Evolutionary conservation across 2,329 filamentous ascomycete genomes (phyloP), one percentile per base, ranked within the genome.

Genomic region (Pseudogymnoascus sp.): DNA sequence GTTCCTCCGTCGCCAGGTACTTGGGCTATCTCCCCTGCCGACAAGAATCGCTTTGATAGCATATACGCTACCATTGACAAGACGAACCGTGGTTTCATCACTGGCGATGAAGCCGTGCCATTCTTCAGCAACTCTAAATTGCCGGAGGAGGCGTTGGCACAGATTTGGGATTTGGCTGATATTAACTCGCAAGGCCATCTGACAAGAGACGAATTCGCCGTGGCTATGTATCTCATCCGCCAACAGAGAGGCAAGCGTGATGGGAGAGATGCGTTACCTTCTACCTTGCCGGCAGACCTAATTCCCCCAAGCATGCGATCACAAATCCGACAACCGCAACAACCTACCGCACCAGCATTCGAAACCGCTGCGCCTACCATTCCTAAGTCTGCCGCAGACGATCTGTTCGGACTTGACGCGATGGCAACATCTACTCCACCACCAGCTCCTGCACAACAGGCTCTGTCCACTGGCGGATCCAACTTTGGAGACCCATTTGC

Each of bases 81-180:
- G 70, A 78, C 82, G 12, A 89, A 88, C 65, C 86, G 85, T 69
- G 94, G 94, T 0, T 90, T 85, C 69, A 93, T 99, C 67, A 95
- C 88, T 33, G 94, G 94, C 67, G 93, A 97, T 70, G 92, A 97
- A 75, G 94, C 93, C 2, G 94, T 97, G 7, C 83, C 86, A 7
- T 99, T 97, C 77, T 91, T 99, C 74, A 93, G 90, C 72, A 92
- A 96, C 74, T 96, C 93, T 0, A 89, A 90, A 63, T 81, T 99
- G 12, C 85, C 91, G 0, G 93, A 97, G 72, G 93, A 97, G 70
- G 85, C 85, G 8, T 80, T 99, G 61, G 94, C 94, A 31, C 90
- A 95, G 69, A 96, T 99, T 66, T 99, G 94, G 94, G 94, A 99
- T 73, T 83, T 99, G 31, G 89, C 94, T 12, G 94, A 99, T 75